phyloP scores from a whole-genome alignment of 306 rosid genomes.

The Rosa multiflora region DNA sequence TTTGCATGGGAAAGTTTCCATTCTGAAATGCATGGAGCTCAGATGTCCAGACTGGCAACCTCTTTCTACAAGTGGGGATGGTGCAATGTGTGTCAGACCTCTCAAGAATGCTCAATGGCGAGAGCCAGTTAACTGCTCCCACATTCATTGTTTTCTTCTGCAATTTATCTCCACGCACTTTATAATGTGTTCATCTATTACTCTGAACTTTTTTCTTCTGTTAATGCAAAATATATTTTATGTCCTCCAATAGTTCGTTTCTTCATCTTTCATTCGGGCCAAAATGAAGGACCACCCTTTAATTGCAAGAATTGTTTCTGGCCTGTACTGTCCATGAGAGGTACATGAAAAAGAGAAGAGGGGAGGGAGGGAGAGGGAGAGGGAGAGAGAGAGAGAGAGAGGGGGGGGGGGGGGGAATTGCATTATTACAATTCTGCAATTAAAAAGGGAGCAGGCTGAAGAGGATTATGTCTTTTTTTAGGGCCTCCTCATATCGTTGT shows the following conservation, averaged over 20 bases:
- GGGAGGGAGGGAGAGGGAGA: no score
- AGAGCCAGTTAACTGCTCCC: not conserved
- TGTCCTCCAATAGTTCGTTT: not conserved
- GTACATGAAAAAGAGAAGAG: not conserved
- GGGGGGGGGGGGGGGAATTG: not conserved
- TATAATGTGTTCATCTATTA: not conserved
- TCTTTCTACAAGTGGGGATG: not conserved
- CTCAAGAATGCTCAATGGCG: not conserved
- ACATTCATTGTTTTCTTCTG: not conserved
- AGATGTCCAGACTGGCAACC: not conserved
- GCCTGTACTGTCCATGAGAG: not conserved
- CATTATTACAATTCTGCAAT: no score
- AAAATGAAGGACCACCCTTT: not conserved
- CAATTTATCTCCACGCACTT: not conserved
- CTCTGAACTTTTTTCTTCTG: not conserved
- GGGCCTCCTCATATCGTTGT: no score
- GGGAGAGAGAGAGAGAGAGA: no score
- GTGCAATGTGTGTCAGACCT: not conserved
- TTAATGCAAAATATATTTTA: not conserved
- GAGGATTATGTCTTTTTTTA: no score
- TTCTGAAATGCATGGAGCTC: not conserved
- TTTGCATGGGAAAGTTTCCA: not conserved
- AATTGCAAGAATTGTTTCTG: not conserved
- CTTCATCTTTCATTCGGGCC: not conserved
- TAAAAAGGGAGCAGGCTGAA: no score